Percentiles rank a stretch among this genome's conserved stretches.
phyloP scores from a whole-genome alignment of 768 basidiomycete genomes.

The Psilocybe azurescens region DNA sequence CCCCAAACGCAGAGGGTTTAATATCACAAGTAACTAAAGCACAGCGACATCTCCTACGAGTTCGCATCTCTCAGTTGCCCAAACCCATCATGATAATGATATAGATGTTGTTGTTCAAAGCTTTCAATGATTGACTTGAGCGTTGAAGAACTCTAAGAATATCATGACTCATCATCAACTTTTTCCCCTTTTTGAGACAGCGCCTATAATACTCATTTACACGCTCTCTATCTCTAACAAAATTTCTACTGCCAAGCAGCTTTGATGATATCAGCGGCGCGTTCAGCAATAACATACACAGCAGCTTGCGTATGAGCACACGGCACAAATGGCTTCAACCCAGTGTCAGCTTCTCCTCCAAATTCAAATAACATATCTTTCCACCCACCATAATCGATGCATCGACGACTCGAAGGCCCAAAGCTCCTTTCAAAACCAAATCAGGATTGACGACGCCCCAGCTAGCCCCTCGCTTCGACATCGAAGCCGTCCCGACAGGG shows the following conservation, averaged over 20 bases:
- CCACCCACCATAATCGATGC: constrained; percentile 34
- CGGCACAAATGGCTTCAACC: constrained; percentile 17
- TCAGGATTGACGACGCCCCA: constrained; percentile 38
- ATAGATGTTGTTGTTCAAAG: no score
- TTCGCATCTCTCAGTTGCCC: no score
- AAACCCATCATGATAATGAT: no score
- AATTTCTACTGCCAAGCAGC: constrained; percentile 1
- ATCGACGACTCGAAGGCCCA: constrained; percentile 40
- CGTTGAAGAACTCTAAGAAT: no score
- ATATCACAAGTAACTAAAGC: no score
- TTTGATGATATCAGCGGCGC: constrained; percentile 21
- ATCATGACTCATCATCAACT: no score
- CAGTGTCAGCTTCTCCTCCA: neutral
- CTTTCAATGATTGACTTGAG: no score
- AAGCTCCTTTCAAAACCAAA: constrained; percentile 32
- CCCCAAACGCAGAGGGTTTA: no score
- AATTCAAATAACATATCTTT: neutral
- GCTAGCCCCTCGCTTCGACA: constrained; percentile 26
- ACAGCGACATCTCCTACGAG: no score
- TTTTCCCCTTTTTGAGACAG: no score
- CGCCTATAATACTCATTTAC: no score
- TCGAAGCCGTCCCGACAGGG: constrained; percentile 32
- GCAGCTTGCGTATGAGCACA: constrained; percentile 22
- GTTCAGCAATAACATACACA: constrained; percentile 21
- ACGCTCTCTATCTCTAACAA: no score